phyloP scores from a whole-genome alignment of 2,329 filamentous ascomycete species.

The Pseudogymnoascus verrucosus region DNA sequence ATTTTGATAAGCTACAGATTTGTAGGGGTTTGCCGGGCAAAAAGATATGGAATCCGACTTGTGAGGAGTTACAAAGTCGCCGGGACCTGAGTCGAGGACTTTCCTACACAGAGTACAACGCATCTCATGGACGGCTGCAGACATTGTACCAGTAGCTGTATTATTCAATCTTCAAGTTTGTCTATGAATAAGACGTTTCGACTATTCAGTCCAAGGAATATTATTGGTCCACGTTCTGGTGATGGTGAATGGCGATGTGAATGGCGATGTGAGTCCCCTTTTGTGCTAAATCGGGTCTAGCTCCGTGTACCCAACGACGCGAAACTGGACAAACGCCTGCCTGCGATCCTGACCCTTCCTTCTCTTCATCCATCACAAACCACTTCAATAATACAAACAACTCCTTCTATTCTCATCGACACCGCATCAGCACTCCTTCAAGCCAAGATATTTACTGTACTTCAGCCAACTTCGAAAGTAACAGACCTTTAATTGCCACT shows the following conservation, averaged over 20 bases:
- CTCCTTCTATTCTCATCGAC: constrained; percentile 6
- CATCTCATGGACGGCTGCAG: background rate
- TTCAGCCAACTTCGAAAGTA: constrained; percentile 10
- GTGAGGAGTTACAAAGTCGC: background rate
- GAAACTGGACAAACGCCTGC: constrained; percentile 5
- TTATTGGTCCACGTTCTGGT: background rate
- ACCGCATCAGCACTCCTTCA: constrained; percentile 4
- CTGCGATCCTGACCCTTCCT: constrained; percentile 9
- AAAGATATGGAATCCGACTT: background rate
- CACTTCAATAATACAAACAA: constrained; percentile 8
- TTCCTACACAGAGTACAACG: background rate
- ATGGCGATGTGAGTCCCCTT: background rate
- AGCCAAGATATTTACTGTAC: constrained; percentile 5
- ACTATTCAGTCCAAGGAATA: background rate
- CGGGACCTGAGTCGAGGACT: background rate
- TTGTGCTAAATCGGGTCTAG: background rate
- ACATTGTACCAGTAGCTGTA: constrained; percentile 5
- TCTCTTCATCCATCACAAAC: constrained; percentile 11
- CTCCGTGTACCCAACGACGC: constrained; percentile 1
- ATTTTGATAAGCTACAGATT: background rate
- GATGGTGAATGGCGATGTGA: background rate
- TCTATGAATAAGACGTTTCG: background rate
- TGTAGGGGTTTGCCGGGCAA: background rate
- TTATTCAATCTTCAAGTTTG: constrained; percentile 2
- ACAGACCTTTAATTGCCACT: constrained; percentile 21